Evolutionary conservation across 306 rosid species (phyloP), one percentile per base, ranked within the genome.

Genomic region (Vigna radiata): DNA sequence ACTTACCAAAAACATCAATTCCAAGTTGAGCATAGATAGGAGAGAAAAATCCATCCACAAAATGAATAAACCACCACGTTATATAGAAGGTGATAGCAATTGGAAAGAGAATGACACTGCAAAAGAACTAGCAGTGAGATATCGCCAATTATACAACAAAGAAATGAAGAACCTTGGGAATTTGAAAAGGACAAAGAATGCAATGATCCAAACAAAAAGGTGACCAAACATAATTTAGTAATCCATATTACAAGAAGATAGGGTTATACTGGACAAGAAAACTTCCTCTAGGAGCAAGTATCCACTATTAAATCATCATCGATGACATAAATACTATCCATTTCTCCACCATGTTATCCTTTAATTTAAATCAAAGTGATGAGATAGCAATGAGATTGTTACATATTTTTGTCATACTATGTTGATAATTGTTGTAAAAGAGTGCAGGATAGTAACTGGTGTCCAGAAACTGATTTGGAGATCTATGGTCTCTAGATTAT

Each of bases 21-120:
- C 97, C 97, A 77, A 93, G 97, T 67, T 89, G 90, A 72, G 89
- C 94, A 73, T 89, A 93, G 74, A 93, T 93, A 19, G 97, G 97
- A 78, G 96, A 93, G 82, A 93, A 93, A 69, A 93, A 93, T 56
- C 96, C 88, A 79, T 93, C 97, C 79, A 90, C 96, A 17, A 93
- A 93, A 89, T 93, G 97, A 86, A 93, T 90, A 83, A 93, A 93
- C 97, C 97, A 93, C 94, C 94, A 93, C 21, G 97, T 93, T 73
- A 93, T 85, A 63, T 93, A 93, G 89, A 93, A 93, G 69, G 97
- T 93, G 83, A 93, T 88, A 18, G 97, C 97, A 62, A 93, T 89
- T 52, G 97, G 97, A 80, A 93, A 86, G 58, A 93, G 76, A 81
- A 93, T 93, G 77, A 93, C 97, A 62, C 97, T 93, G 94, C 92